Conservation (phyloP, 768 basidiomycete genomes). For the Suillus discolor region DNA sequence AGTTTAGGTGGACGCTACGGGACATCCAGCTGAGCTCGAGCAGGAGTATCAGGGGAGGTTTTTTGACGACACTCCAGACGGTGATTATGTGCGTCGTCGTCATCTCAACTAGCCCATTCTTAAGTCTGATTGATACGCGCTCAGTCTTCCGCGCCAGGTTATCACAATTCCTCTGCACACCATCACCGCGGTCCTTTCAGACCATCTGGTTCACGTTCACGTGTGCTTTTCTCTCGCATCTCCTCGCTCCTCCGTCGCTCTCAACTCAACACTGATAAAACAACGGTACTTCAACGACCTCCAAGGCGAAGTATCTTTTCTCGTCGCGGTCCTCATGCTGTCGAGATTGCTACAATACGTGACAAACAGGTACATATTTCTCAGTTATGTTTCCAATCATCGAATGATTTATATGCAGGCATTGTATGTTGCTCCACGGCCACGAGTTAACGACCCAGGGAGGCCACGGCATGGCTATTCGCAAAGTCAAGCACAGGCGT, state of each 20-base stretch:
- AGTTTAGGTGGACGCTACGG: too few species aligned
- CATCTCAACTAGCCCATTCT: too few species aligned
- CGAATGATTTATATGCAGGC: background rate
- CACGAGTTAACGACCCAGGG: background rate
- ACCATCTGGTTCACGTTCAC: background rate
- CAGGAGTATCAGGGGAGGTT: too few species aligned
- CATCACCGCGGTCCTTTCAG: background rate
- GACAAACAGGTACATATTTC: too few species aligned
- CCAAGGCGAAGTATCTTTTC: background rate
- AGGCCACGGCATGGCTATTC: background rate
- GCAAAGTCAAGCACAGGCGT: background rate
- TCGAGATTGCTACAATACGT: background rate
- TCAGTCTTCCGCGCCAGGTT: too few species aligned
- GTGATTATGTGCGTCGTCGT: too few species aligned
- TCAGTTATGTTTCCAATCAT: background rate
- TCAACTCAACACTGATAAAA: background rate
- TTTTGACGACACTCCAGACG: too few species aligned
- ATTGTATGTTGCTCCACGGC: background rate
- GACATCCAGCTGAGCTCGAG: too few species aligned
- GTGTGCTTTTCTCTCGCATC: background rate
- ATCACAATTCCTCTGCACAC: background rate
- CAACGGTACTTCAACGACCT: background rate
- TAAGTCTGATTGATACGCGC: too few species aligned
- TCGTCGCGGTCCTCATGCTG: background rate
- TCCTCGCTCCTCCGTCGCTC: background rate